phyloP scores from a whole-genome alignment of 257 asterid genomes.

The Paraleonurus japonicus region DNA sequence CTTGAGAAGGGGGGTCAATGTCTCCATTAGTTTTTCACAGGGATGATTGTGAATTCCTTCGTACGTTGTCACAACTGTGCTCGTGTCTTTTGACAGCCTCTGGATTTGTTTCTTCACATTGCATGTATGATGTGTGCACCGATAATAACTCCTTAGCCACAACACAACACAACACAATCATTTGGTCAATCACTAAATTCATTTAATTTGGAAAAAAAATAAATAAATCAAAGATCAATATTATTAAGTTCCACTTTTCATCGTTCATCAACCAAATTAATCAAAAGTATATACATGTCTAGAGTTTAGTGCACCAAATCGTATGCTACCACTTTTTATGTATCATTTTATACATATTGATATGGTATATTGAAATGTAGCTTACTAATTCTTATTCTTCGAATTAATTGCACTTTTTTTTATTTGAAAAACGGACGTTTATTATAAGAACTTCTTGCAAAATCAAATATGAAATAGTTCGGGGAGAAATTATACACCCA shows the following conservation, averaged over 20 bases:
- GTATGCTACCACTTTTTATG: too few relatives aligned
- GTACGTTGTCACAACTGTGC: constrained; percentile 81
- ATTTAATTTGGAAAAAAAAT: too few relatives aligned
- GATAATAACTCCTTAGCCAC: constrained; percentile 81
- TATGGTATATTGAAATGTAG: too few relatives aligned
- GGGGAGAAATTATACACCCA: too few relatives aligned
- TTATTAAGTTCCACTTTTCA: too few relatives aligned
- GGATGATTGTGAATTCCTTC: constrained; percentile 97
- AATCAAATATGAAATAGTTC: too few relatives aligned
- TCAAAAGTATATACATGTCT: too few relatives aligned
- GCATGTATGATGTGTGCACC: constrained; percentile 98
- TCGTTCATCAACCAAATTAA: too few relatives aligned
- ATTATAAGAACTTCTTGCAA: background rate
- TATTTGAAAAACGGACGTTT: background rate
- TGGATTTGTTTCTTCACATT: constrained; percentile 95
- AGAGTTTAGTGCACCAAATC: too few relatives aligned
- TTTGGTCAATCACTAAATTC: constrained; percentile 20
- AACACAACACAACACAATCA: background rate
- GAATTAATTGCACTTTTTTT: background rate
- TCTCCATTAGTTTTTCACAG: constrained; percentile 88
- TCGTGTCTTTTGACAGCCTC: constrained; percentile 74
- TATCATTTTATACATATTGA: too few relatives aligned
- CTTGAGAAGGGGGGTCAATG: constrained; percentile 79
- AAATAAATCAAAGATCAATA: too few relatives aligned
- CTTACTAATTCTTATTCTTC: background rate